Evolutionary conservation across 2,329 filamentous ascomycete species (phyloP).

Genomic region (Colletotrichum graminicola): DNA sequence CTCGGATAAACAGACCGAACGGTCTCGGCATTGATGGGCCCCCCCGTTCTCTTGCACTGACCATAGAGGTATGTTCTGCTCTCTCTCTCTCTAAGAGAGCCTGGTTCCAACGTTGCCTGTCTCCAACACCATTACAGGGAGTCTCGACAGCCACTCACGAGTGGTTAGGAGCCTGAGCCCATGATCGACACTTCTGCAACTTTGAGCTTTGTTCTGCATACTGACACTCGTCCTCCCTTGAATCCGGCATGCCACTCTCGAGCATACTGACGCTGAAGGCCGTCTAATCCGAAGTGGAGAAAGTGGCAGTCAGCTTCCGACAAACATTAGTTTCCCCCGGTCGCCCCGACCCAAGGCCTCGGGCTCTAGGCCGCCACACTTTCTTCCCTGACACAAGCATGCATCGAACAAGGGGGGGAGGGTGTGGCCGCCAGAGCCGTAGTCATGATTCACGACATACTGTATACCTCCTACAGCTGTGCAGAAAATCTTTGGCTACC

Average conservation of each 20-base stretch:
- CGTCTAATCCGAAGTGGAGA: conserved; percentile 8
- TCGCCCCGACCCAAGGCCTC: conserved; percentile 39
- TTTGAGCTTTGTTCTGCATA: conserved; percentile 26
- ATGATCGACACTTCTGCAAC: conserved; percentile 10
- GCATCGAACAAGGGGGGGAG: conserved; percentile 19
- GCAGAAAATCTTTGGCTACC: conserved; percentile 1
- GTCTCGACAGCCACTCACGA: background rate
- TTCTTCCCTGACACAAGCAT: conserved; percentile 37
- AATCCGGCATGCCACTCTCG: conserved; percentile 15
- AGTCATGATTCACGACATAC: conserved; percentile 38
- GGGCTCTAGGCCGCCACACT: conserved; percentile 42
- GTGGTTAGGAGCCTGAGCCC: conserved; percentile 19
- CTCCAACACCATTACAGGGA: conserved; percentile 12
- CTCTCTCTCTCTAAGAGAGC: conserved; percentile 1
- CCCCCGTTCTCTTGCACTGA: background rate
- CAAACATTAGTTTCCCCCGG: conserved; percentile 13
- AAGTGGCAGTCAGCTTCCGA: conserved; percentile 22
- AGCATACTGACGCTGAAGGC: conserved; percentile 10
- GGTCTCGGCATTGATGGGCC: background rate
- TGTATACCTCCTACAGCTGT: conserved; percentile 3
- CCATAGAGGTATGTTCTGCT: conserved; percentile 13
- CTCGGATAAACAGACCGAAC: background rate
- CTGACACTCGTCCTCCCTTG: conserved; percentile 30
- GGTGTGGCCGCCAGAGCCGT: conserved; percentile 14
- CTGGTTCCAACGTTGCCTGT: background rate